A percentile compares a stretch with the other conserved stretches of the same genome.
phyloP scores from a whole-genome alignment of 306 rosid species.

The Boehmeria nivea region DNA sequence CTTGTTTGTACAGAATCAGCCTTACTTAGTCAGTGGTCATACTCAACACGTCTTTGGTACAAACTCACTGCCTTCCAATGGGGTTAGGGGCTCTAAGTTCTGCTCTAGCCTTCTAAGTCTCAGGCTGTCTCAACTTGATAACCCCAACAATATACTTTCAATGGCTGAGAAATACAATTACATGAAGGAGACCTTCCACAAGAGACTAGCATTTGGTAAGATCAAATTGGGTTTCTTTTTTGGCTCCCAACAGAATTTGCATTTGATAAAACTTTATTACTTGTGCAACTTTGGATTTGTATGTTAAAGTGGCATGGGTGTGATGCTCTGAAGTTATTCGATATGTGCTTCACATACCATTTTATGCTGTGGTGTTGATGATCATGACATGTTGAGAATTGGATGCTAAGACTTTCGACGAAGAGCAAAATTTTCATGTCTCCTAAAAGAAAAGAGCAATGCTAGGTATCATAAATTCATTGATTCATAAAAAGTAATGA shows the following conservation, averaged over 20 bases:
- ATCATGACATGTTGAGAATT: too few relatives aligned
- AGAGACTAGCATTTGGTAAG: slow-evolving; percentile 81
- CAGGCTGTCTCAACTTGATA: slow-evolving; percentile 53
- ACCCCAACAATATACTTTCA: slow-evolving; percentile 70
- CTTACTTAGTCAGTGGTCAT: slow-evolving; percentile 80
- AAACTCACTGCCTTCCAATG: slow-evolving; percentile 50
- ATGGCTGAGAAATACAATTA: slow-evolving; percentile 76
- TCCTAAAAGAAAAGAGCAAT: too few relatives aligned
- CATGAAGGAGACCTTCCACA: slow-evolving; percentile 85
- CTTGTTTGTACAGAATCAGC: slow-evolving; percentile 86
- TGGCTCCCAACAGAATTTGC: not conserved
- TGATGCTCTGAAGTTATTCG: too few relatives aligned
- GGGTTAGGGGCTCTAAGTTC: slow-evolving; percentile 69
- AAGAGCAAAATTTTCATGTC: too few relatives aligned
- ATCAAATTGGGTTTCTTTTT: not conserved
- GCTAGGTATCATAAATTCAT: too few relatives aligned
- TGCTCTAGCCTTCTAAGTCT: slow-evolving; percentile 57
- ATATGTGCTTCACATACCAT: too few relatives aligned
- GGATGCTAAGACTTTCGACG: too few relatives aligned
- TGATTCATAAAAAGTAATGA: too few relatives aligned
- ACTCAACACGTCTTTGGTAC: slow-evolving; percentile 65
- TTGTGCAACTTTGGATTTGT: not conserved
- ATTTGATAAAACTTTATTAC: not conserved
- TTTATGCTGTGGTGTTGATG: too few relatives aligned
- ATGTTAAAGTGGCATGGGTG: not conserved